Conservation (phyloP, 2,329 filamentous ascomycete species). For the Basipetospora chlamydospora region DNA sequence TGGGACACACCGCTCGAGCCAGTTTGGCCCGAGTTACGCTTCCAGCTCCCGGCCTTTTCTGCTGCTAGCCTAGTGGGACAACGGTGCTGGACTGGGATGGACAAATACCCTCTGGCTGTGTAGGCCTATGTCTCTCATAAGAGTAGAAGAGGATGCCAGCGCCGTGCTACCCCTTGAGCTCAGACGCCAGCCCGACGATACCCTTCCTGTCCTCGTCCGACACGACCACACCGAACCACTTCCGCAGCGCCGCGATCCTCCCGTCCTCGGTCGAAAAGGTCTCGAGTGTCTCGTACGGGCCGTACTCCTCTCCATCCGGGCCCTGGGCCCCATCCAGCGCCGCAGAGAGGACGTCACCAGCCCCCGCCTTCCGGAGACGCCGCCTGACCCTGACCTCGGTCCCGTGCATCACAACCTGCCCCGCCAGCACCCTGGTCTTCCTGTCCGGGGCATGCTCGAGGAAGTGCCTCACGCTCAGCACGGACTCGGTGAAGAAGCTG, state of each 20-base stretch:
- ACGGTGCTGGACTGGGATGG: no score
- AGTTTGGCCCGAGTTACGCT: no score
- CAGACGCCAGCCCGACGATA: constrained; percentile 25
- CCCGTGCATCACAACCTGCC: constrained; percentile 25
- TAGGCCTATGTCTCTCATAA: no score
- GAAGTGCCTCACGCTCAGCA: constrained; percentile 20
- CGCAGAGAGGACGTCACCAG: not conserved
- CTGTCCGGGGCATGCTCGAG: constrained; percentile 7
- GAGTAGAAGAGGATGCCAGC: no score
- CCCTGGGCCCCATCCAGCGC: not conserved
- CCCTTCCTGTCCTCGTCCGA: constrained; percentile 28
- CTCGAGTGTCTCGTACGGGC: no score
- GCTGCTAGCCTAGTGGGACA: no score
- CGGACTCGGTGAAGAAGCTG: constrained; percentile 23
- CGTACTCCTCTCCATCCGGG: not conserved
- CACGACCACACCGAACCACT: constrained; percentile 34
- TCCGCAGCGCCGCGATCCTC: constrained; percentile 30
- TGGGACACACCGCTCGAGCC: no score
- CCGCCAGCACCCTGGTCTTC: constrained; percentile 15
- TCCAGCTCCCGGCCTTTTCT: no score
- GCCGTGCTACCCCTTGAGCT: no score
- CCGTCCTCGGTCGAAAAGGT: constrained; percentile 30
- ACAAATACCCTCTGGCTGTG: no score
- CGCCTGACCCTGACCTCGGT: constrained; percentile 28
- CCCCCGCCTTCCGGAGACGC: constrained; percentile 21